phyloP scores from a whole-genome alignment of 768 basidiomycete genomes.

The Pleurotus salmoneostramineus region DNA sequence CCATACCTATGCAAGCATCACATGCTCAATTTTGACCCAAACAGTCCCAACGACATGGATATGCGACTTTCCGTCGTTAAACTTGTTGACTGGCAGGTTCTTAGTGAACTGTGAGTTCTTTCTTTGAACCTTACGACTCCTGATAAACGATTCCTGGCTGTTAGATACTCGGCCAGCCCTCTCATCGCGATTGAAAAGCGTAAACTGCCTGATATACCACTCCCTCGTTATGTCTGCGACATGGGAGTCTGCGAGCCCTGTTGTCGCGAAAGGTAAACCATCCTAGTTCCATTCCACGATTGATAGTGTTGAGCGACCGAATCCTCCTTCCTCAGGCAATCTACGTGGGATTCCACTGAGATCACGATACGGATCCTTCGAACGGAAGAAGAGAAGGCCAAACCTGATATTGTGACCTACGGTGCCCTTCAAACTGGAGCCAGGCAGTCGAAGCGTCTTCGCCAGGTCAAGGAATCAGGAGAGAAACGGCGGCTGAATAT shows the following conservation, averaged over 20 bases:
- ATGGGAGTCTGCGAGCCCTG: conserved; percentile 59
- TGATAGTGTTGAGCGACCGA: not conserved
- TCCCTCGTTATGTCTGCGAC: conserved; percentile 38
- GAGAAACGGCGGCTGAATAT: conserved; percentile 52
- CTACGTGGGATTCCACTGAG: conserved; percentile 56
- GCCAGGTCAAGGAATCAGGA: conserved; percentile 47
- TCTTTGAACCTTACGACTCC: conserved; percentile 4
- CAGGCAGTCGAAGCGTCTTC: conserved; percentile 71
- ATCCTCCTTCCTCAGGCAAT: conserved; percentile 33
- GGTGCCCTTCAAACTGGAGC: conserved; percentile 22
- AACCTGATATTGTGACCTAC: not conserved
- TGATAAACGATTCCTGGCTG: conserved; percentile 3
- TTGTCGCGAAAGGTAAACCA: conserved; percentile 48
- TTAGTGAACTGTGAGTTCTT: conserved; percentile 52
- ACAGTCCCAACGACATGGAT: conserved; percentile 54
- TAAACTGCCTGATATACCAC: conserved; percentile 22
- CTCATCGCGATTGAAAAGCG: conserved; percentile 45
- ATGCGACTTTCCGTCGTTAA: conserved; percentile 52
- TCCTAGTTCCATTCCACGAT: not conserved
- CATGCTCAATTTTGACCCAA: conserved; percentile 63
- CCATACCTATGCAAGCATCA: conserved; percentile 67
- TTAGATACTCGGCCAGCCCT: conserved; percentile 57
- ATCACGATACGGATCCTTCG: conserved; percentile 49
- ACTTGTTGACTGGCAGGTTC: conserved; percentile 58
- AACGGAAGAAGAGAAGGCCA: conserved; percentile 4